Evolutionary conservation across 2,329 filamentous ascomycete species (phyloP).

Genomic region (Ophiostoma ulmi): DNA sequence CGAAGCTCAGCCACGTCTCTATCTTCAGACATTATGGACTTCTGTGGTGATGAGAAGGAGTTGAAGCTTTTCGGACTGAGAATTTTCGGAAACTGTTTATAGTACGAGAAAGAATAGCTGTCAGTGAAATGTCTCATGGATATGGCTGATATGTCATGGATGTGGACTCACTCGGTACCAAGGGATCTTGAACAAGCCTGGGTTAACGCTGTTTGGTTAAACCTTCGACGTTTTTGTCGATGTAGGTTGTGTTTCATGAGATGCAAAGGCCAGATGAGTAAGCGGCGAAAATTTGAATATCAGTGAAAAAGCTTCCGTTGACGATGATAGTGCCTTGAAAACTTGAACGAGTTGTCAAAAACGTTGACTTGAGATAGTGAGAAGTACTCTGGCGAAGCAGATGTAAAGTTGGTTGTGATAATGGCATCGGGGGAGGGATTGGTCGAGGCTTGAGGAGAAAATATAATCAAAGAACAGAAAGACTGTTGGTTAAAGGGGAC

Average conservation of each 20-base stretch:
- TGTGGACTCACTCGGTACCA: background rate
- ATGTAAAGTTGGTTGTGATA: background rate
- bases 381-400: background rate
- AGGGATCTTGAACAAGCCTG: background rate
- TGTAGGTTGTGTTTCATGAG: background rate
- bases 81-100: background rate
- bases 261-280: background rate
- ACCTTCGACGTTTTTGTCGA: background rate
- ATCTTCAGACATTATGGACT: background rate
- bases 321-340: background rate
- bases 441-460: background rate
- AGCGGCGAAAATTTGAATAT: background rate
- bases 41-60: background rate
- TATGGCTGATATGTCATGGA: too few species aligned
- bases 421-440: background rate
- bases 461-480: background rate
- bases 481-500: background rate
- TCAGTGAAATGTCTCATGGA: background rate
- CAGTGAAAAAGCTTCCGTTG: background rate
- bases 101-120: background rate
- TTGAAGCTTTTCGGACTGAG: background rate
- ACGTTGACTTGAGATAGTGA: background rate
- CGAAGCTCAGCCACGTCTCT: background rate
- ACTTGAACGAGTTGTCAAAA: background rate
- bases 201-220: background rate